A percentile compares a stretch with the other conserved stretches of the same genome.
Evolutionary conservation across 352 stramenopile species (phyloP).

Genomic region (Phytophthora constricta): DNA sequence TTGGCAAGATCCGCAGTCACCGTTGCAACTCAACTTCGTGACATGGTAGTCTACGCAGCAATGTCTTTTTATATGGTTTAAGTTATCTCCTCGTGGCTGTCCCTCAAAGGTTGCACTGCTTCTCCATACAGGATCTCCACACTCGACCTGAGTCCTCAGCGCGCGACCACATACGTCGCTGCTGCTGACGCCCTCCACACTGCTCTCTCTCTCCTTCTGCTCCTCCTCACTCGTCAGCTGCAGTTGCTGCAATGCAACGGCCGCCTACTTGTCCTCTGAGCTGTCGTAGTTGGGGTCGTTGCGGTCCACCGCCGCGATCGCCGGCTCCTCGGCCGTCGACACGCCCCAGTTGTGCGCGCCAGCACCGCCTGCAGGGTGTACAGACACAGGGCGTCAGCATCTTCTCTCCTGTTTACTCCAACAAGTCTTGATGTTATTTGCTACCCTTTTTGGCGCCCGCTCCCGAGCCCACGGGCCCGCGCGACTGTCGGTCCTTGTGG

Average conservation of each 20-base stretch:
- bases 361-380: conserved; percentile 55
- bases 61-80: conserved; percentile 37
- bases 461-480: conserved; percentile 58
- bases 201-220: background rate
- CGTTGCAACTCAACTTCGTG: background rate
- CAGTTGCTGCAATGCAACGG: background rate
- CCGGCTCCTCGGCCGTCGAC: conserved; percentile 45
- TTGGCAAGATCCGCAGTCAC: too few species aligned
- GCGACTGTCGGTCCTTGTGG: conserved; percentile 83
- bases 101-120: background rate
- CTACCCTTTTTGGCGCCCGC: conserved; percentile 73
- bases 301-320: conserved; percentile 57
- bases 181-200: conserved; percentile 3
- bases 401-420: too few species aligned
- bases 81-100: conserved; percentile 25
- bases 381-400: conserved; percentile 5
- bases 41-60: conserved; percentile 10
- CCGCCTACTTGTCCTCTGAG: conserved; percentile 44
- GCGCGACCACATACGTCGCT: too few species aligned
- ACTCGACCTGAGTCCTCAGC: too few species aligned
- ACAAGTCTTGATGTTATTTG: too few species aligned
- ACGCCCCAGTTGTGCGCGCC: conserved; percentile 86
- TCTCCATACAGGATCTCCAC: background rate
- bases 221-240: background rate
- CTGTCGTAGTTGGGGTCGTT: conserved; percentile 85